Evolutionary conservation across 2,329 filamentous ascomycete genomes (phyloP).

Genomic region (Xylariales sp.): DNA sequence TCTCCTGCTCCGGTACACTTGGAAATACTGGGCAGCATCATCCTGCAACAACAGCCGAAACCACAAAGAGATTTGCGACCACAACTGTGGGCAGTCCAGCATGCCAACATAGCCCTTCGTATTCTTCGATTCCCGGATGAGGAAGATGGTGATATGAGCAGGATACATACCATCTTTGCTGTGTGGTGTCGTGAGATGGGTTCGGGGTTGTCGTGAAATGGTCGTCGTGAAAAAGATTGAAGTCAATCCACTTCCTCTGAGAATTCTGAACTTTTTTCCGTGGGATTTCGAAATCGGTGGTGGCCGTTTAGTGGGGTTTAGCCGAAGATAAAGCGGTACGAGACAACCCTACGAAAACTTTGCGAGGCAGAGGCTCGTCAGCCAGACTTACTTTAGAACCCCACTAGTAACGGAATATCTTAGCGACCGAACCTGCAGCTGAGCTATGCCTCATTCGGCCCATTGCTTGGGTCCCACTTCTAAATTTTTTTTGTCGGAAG

Average conservation of each 20-base stretch:
- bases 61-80: no score
- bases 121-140: no score
- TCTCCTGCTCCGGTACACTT: no score
- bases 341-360: slow-evolving; percentile 7
- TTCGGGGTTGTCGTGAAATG: slow-evolving; percentile 48
- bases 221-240: slow-evolving; percentile 28
- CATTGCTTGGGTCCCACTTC: no score
- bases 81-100: no score
- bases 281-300: slow-evolving; percentile 16
- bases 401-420: slow-evolving; percentile 6
- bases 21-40: no score
- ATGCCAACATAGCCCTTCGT: no score
- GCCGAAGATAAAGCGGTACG: slow-evolving; percentile 1
- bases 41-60: no score
- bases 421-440: slow-evolving; percentile 5
- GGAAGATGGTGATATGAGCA: no score
- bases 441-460: no score
- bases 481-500: slow-evolving; percentile 8
- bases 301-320: slow-evolving; percentile 8
- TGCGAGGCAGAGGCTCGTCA: no score
- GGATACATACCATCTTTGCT: slow-evolving; percentile 53
- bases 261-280: slow-evolving; percentile 37
- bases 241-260: slow-evolving; percentile 19
- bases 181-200: slow-evolving; percentile 46
- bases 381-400: no score